Percentiles rank a stretch among this genome's conserved stretches.
Evolutionary conservation across 805 yeast genomes (phyloP).

Genomic region (Candida nemodendra): DNA sequence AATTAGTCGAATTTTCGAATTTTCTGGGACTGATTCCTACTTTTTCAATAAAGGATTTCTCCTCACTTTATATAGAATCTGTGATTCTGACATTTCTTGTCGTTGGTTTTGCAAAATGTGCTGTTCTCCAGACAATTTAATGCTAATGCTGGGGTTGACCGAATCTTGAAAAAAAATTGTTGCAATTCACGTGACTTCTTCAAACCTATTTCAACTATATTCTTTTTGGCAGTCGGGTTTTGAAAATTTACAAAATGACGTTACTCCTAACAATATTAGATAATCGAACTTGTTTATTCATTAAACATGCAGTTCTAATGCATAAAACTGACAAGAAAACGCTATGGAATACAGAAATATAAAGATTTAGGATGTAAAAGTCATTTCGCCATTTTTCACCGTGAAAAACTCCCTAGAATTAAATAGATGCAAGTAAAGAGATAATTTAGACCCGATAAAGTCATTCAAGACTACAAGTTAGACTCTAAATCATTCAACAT

Average conservation of each 20-base stretch:
- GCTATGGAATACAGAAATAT: slow-evolving; percentile 12
- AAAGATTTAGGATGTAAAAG: slow-evolving; percentile 4
- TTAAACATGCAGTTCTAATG: slow-evolving; percentile 40
- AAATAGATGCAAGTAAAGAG: no score
- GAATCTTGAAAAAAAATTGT: background rate
- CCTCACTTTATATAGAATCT: slow-evolving; percentile 6
- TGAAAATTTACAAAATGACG: no score
- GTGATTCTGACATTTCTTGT: no score
- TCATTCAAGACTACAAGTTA: slow-evolving; percentile 18
- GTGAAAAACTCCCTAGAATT: no score
- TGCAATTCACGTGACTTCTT: slow-evolving; percentile 1
- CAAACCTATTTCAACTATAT: no score
- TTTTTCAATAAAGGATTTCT: no score
- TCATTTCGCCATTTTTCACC: no score
- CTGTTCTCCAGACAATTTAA: background rate
- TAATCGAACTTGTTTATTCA: slow-evolving; percentile 39
- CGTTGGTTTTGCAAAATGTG: slow-evolving; percentile 1
- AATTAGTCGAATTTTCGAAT: background rate
- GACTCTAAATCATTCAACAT: background rate
- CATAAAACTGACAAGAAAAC: slow-evolving; percentile 15
- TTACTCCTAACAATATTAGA: no score
- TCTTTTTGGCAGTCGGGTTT: no score
- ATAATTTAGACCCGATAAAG: no score
- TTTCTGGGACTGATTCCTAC: no score
- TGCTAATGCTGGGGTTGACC: background rate